Conservation (phyloP, 2,329 filamentous ascomycete genomes). For the Scedosporium apiospermum region DNA sequence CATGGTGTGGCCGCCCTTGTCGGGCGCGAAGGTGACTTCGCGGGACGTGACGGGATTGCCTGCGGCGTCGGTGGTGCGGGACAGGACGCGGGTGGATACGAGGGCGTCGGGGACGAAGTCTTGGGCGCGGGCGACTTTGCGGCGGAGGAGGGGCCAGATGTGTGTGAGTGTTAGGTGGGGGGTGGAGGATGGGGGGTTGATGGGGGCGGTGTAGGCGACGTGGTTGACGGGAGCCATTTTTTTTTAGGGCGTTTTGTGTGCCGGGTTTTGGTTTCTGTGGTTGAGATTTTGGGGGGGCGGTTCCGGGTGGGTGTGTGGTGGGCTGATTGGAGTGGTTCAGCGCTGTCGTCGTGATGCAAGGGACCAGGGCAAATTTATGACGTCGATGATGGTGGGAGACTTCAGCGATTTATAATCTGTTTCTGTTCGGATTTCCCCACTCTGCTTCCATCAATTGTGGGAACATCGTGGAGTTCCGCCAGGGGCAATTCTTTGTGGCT, state of each 20-base stretch:
- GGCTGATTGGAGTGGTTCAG: background rate
- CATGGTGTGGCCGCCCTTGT: constrained; percentile 9
- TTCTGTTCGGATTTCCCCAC: background rate
- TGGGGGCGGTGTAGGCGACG: constrained; percentile 18
- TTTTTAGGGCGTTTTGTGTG: background rate
- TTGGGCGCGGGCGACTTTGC: constrained; percentile 18
- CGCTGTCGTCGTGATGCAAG: background rate
- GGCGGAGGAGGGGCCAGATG: constrained; percentile 19
- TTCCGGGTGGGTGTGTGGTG: background rate
- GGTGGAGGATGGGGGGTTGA: constrained; percentile 16
- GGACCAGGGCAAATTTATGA: background rate
- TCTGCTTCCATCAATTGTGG: background rate
- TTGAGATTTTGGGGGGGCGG: background rate
- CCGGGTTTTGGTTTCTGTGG: background rate
- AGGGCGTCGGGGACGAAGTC: constrained; percentile 19
- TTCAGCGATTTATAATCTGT: background rate
- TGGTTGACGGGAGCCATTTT: constrained; percentile 4
- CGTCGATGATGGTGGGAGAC: background rate
- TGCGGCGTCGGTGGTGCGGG: background rate
- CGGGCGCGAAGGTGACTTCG: constrained; percentile 19
- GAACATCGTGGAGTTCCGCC: background rate
- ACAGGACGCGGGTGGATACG: constrained; percentile 7
- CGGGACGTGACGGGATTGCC: constrained; percentile 10
- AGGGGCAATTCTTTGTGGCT: too few relatives aligned
- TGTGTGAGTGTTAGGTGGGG: constrained; percentile 14